phyloP scores from a whole-genome alignment of 2,329 filamentous ascomycete genomes.

The Endothia cerciana region DNA sequence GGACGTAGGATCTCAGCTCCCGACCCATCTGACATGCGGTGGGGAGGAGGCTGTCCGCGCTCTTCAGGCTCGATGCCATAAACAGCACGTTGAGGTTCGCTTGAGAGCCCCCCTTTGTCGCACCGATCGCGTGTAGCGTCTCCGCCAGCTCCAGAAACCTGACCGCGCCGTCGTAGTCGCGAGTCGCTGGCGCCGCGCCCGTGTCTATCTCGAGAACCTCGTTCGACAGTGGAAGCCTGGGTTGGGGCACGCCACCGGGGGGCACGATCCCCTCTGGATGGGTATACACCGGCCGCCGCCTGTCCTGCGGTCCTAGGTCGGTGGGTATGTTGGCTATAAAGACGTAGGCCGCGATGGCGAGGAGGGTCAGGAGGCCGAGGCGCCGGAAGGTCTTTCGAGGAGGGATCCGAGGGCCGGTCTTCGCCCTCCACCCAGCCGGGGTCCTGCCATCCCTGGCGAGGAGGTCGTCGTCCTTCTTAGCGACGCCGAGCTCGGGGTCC shows the following conservation, averaged over 20 bases:
- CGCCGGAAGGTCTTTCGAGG: slow-evolving; percentile 60
- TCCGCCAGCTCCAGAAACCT: slow-evolving; percentile 67
- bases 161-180: slow-evolving; percentile 70
- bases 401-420: slow-evolving; percentile 42
- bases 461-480: slow-evolving; percentile 65
- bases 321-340: slow-evolving; percentile 67
- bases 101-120: slow-evolving; percentile 53
- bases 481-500: slow-evolving; percentile 58
- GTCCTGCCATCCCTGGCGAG: slow-evolving; percentile 37
- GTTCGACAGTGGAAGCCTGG: slow-evolving; percentile 19
- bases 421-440: slow-evolving; percentile 30
- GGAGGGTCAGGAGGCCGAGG: slow-evolving; percentile 49
- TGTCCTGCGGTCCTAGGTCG: slow-evolving; percentile 43
- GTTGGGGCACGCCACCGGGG: slow-evolving; percentile 19
- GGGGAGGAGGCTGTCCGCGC: slow-evolving; percentile 73
- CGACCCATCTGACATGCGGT: slow-evolving; percentile 85
- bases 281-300: slow-evolving; percentile 44
- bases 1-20: slow-evolving; percentile 72
- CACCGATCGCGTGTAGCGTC: slow-evolving; percentile 63
- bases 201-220: slow-evolving; percentile 18
- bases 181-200: slow-evolving; percentile 34
- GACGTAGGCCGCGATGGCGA: slow-evolving; percentile 60
- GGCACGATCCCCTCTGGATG: slow-evolving; percentile 28
- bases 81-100: slow-evolving; percentile 78
- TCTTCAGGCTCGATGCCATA: slow-evolving; percentile 73